phyloP scores from a whole-genome alignment of 2,329 filamentous ascomycete genomes.

The Ophiosphaerella herpotricha region DNA sequence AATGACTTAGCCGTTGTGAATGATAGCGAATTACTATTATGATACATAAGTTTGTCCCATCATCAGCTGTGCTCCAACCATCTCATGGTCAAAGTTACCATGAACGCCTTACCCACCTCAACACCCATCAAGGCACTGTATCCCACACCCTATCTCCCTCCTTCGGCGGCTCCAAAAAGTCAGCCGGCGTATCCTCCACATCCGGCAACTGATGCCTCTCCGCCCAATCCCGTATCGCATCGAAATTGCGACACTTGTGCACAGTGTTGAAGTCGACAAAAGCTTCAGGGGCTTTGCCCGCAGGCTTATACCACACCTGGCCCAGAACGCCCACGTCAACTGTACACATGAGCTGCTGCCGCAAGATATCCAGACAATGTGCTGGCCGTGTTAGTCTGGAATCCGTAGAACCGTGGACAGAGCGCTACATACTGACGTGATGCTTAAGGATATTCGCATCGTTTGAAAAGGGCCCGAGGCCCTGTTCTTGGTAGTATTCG shows the following conservation, averaged over 20 bases:
- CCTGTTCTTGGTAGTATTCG: constrained; percentile 59
- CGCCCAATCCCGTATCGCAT: constrained; percentile 60
- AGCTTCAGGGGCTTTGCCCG: constrained; percentile 53
- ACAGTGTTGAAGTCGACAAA: constrained; percentile 67
- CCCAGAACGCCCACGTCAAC: constrained; percentile 64
- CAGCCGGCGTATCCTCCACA: constrained; percentile 29
- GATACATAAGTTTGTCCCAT: too few relatives aligned
- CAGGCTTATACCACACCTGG: constrained; percentile 62
- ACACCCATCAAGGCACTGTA: constrained; percentile 17
- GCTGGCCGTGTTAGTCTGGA: constrained; percentile 24
- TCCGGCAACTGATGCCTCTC: constrained; percentile 56
- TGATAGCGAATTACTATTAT: too few relatives aligned
- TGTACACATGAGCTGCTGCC: constrained; percentile 68
- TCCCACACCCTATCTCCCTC: constrained; percentile 38
- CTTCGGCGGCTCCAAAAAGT: constrained; percentile 49
- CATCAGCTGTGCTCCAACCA: too few relatives aligned
- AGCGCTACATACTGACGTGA: constrained; percentile 59
- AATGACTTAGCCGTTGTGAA: too few relatives aligned
- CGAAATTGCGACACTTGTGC: constrained; percentile 64
- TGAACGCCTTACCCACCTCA: too few relatives aligned
- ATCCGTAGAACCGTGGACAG: background rate
- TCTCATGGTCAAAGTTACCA: too few relatives aligned
- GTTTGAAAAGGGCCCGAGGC: constrained; percentile 61
- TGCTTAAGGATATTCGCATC: constrained; percentile 58
- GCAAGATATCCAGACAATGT: constrained; percentile 66